Base-by-base conservation (phyloP, 2,329 filamentous ascomycete genomes). In the Trichoderma gracile region DNA sequence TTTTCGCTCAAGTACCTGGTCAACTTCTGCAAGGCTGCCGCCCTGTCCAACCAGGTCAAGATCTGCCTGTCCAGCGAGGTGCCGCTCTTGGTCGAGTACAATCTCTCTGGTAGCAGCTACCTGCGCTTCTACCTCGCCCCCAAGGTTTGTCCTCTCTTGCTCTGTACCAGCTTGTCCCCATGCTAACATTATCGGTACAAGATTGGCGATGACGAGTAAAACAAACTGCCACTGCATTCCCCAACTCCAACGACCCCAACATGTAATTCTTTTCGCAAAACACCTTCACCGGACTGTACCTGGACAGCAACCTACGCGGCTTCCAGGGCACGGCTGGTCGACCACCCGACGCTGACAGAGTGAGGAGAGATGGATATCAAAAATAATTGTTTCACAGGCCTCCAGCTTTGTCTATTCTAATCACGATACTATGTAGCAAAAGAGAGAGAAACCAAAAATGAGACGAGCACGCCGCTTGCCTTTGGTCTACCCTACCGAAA, bases 1-100 rank as follows among this genome's bases (percentile, higher is more conserved):
- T 99, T 99, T 83, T 98, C 95, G 40, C 90, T 99, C 73, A 99
- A 99, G 83, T 99, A 99, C 81, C 89, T 99, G 3, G 92, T 96
- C 84, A 98, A 98, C 86, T 99, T 99, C 83, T 98, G 95, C 90
- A 99, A 99, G 83, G 96, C 96, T 40, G 90, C 92, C 68, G 89
- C 87, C 60, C 83, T 99, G 67, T 94, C 93, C 45, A 82, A 78
- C 71, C 84, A 86, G 70, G 96, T 99, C 79, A 95, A 91, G 81
- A 89, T 99, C 72, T 96, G 91, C 80, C 85, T 99, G 71, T 98
- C 94, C 60, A 93, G 93, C 78, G 95, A 99, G 80, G 94, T 99
- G 58, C 95, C 95, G 30, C 87, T 99, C 70, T 83, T 98, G 72
- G 95, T 99, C 50, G 95, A 99, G 82, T 99, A 98, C 79, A 83